Evolutionary conservation across 164 flowering plant genomes (phyloP).

Genomic region (Litsea cubeba): DNA sequence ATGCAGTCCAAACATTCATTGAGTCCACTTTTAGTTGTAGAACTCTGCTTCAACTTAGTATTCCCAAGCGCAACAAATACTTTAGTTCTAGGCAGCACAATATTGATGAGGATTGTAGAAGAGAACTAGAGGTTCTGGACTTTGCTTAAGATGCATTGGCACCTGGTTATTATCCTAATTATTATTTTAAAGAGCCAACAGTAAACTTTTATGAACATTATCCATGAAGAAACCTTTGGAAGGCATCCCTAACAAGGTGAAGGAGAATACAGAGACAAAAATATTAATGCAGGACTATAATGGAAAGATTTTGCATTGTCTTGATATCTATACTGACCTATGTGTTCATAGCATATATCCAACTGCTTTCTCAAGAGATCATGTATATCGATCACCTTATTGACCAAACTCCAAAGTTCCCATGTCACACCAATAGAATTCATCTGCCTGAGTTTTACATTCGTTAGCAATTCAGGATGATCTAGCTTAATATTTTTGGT

Average conservation of each 20-base stretch:
- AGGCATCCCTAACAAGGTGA: too few species aligned
- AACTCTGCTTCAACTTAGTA: too few species aligned
- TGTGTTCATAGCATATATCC: slow-evolving; percentile 39
- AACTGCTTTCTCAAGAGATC: slow-evolving; percentile 35
- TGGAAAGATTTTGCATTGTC: background rate
- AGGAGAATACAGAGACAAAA: too few species aligned
- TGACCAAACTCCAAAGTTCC: slow-evolving; percentile 55
- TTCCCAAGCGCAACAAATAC: too few species aligned
- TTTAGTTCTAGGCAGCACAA: background rate
- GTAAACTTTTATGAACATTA: too few species aligned
- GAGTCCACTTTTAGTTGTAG: too few species aligned
- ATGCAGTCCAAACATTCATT: too few species aligned
- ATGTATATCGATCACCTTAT: slow-evolving; percentile 32
- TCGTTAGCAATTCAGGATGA: background rate
- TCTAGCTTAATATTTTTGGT: too few species aligned
- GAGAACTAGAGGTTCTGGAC: background rate
- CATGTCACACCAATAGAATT: slow-evolving; percentile 30
- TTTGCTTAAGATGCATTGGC: background rate
- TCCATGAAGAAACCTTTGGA: too few species aligned
- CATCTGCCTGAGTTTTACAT: slow-evolving; percentile 31
- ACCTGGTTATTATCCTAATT: background rate
- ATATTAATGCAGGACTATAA: background rate
- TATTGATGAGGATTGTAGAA: background rate
- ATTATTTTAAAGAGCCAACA: background rate
- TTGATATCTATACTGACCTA: slow-evolving; percentile 41